A percentile compares a stretch with the other conserved stretches of the same genome.
These are phyloP conservation scores for Verticillium alfalfae DNA, from an alignment of 2,329 filamentous ascomycete genomes.

Conservation along the genomic window DNA sequence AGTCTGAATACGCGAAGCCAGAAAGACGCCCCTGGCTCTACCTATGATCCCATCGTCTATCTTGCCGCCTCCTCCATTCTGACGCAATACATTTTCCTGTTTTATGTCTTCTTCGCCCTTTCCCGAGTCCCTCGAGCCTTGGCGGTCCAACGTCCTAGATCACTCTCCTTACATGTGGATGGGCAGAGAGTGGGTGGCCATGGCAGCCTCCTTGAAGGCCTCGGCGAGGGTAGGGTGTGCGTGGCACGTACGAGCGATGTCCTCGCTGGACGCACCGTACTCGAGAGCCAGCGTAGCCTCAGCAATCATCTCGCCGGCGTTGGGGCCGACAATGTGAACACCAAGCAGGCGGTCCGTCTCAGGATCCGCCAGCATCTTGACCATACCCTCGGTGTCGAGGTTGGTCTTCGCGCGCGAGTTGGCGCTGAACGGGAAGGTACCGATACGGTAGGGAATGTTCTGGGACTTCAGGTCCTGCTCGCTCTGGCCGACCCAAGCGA, in stretches of 20 bases:
- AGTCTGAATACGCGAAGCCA: background rate
- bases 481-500: conserved; percentile 97
- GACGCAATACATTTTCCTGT: background rate
- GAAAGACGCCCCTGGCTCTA: background rate
- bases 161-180: conserved; percentile 73
- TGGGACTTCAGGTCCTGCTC: conserved; percentile 91
- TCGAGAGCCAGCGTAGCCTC: conserved; percentile 93
- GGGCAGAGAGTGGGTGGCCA: conserved; percentile 92
- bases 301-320: conserved; percentile 98
- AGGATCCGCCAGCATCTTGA: conserved; percentile 95
- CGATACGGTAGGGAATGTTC: conserved; percentile 86
- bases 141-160: background rate
- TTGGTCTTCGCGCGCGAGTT: conserved; percentile 99
- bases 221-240: conserved; percentile 94
- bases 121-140: background rate
- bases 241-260: conserved; percentile 91
- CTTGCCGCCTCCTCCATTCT: background rate
- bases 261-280: conserved; percentile 93
- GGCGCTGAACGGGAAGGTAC: conserved; percentile 94
- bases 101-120: background rate
- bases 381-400: conserved; percentile 88
- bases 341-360: conserved; percentile 95
- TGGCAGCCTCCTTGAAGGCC: conserved; percentile 99
- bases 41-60: conserved; percentile 1
- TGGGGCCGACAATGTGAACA: conserved; percentile 92